Conservation (phyloP, 495 filamentous ascomycete genomes). For the Aspergillus carlsbadensis region DNA sequence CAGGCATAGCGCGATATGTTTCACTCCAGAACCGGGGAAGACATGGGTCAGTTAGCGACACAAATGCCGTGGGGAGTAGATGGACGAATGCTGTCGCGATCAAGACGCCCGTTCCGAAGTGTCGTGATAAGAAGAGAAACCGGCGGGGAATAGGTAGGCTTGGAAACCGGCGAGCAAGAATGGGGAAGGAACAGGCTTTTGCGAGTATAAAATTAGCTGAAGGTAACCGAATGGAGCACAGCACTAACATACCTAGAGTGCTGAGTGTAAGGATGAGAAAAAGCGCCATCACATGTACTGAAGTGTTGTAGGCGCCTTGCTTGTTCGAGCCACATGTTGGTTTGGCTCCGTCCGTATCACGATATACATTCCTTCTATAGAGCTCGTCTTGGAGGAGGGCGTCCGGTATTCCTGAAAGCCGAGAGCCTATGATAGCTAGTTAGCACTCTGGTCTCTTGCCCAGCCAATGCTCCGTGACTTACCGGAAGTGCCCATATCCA, state of each 20-base stretch:
- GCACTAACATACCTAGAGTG: slow-evolving; percentile 57
- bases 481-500: slow-evolving; percentile 9
- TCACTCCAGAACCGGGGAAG: slow-evolving; percentile 72
- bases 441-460: too few species aligned
- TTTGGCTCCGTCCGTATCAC: slow-evolving; percentile 17
- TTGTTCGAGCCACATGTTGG: slow-evolving; percentile 62
- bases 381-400: slow-evolving; percentile 35
- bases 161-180: slow-evolving; percentile 52
- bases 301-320: slow-evolving; percentile 60
- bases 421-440: background rate
- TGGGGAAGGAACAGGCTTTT: slow-evolving; percentile 53
- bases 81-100: slow-evolving; percentile 91
- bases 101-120: slow-evolving; percentile 84
- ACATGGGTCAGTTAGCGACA: slow-evolving; percentile 76
- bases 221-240: background rate
- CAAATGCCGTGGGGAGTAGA: slow-evolving; percentile 77
- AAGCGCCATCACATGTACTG: slow-evolving; percentile 73
- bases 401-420: slow-evolving; percentile 30
- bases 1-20: slow-evolving; percentile 72
- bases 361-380: slow-evolving; percentile 26
- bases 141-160: slow-evolving; percentile 46
- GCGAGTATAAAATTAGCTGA: background rate
- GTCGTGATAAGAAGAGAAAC: slow-evolving; percentile 72
- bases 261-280: slow-evolving; percentile 72
- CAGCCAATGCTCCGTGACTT: background rate